phyloP scores from a whole-genome alignment of 2,329 filamentous ascomycete species.

The Pseudomassariella vexata region DNA sequence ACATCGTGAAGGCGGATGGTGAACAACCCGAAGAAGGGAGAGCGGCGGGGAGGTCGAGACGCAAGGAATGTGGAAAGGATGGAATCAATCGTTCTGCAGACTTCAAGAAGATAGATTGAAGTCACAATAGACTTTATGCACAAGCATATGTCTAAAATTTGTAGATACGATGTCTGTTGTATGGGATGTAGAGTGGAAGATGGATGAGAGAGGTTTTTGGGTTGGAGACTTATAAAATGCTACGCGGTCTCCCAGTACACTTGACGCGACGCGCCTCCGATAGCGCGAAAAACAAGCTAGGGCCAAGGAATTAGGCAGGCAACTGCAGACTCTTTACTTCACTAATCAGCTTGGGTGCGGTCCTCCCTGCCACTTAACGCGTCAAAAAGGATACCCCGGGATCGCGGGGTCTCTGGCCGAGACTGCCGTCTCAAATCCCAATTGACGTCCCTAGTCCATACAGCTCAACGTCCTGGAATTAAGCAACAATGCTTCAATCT shows the following conservation, averaged over 20 bases:
- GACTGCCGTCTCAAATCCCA: no score
- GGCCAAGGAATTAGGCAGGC: background rate
- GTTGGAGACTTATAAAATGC: conserved; percentile 2
- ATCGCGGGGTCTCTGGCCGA: no score
- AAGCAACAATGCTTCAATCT: no score
- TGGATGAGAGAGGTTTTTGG: conserved; percentile 9
- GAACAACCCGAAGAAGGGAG: conserved; percentile 11
- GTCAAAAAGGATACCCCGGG: no score
- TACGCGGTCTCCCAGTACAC: no score
- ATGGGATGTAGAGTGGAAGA: conserved; percentile 15
- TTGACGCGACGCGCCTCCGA: no score
- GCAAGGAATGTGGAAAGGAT: background rate
- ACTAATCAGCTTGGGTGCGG: conserved; percentile 6
- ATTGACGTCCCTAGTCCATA: no score
- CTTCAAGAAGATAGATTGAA: background rate
- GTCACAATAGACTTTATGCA: conserved; percentile 4
- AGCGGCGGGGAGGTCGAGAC: conserved; percentile 6
- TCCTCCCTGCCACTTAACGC: conserved; percentile 4
- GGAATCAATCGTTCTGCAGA: background rate
- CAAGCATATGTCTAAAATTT: conserved; percentile 3
- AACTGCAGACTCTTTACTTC: background rate
- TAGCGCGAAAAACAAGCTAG: conserved; percentile 3
- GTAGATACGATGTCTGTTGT: conserved; percentile 11
- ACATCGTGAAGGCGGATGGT: conserved; percentile 40
- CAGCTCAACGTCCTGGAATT: no score